Percentiles rank a stretch among this genome's conserved stretches.
These are phyloP conservation scores for Urostyla sp. DNA, from an alignment of 73 alveolate genomes.

Conservation along the genomic window DNA sequence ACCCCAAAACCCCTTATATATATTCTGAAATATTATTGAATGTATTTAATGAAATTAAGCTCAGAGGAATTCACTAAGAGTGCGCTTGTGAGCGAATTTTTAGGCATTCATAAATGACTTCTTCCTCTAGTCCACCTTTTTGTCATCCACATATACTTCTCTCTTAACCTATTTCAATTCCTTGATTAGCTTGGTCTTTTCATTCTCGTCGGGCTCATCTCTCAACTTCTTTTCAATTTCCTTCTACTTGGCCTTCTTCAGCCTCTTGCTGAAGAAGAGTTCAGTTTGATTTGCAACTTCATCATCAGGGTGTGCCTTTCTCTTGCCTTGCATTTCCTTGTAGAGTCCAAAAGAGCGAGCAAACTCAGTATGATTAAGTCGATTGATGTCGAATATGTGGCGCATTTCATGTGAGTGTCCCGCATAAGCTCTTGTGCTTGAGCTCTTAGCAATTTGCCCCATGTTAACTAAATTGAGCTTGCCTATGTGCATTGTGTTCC, in stretches of 20 bases:
- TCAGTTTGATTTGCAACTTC: neutral
- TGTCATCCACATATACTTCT: too few species aligned
- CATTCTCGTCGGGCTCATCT: too few species aligned
- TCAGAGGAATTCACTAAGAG: too few species aligned
- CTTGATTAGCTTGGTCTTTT: too few species aligned
- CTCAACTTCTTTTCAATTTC: too few species aligned
- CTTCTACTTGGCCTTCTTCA: neutral
- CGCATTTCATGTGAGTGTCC: slow-evolving; percentile 58
- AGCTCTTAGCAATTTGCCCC: slow-evolving; percentile 60
- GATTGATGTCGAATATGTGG: slow-evolving; percentile 46
- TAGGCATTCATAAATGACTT: too few species aligned
- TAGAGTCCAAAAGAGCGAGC: slow-evolving; percentile 58
- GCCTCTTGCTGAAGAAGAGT: neutral
- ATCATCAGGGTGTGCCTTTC: neutral
- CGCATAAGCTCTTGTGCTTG: slow-evolving; percentile 64
- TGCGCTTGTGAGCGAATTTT: too few species aligned
- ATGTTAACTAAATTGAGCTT: slow-evolving; percentile 7
- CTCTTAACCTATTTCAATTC: too few species aligned
- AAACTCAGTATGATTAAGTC: slow-evolving; percentile 50
- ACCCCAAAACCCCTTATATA: too few species aligned
- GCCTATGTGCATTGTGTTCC: slow-evolving; percentile 36
- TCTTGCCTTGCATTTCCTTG: neutral
- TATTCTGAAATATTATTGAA: too few species aligned
- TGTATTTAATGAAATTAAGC: too few species aligned
- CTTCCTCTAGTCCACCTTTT: too few species aligned